Percentiles rank a stretch among this genome's conserved stretches.
These are phyloP conservation scores for Citrus trifoliata DNA, from an alignment of 345 rosid species.

Conservation along the genomic window DNA sequence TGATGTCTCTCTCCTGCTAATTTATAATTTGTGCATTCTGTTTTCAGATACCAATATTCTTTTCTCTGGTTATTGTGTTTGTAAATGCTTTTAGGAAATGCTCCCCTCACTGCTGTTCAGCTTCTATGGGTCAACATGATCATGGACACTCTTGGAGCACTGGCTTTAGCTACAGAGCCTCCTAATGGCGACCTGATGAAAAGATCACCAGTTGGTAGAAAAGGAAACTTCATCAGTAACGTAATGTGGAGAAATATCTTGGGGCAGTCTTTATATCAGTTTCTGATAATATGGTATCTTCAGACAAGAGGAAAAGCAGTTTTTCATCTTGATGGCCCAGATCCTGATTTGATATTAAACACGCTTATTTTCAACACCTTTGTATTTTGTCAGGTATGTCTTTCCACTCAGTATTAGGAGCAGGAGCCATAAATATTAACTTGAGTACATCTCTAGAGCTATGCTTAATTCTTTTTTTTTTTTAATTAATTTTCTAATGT, in stretches of 20 bases:
- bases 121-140: constrained; percentile 91
- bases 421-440: not conserved
- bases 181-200: constrained; percentile 74
- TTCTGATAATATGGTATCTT: constrained; percentile 60
- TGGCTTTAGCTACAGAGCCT: constrained; percentile 85
- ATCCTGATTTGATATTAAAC: constrained; percentile 64
- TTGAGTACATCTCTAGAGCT: not conserved
- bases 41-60: not conserved
- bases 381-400: constrained; percentile 86
- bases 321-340: constrained; percentile 42
- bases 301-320: constrained; percentile 54
- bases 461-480: not conserved
- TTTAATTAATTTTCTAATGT: not conserved
- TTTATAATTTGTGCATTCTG: not conserved
- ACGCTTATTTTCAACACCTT: constrained; percentile 82
- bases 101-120: constrained; percentile 84
- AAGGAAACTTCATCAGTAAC: constrained; percentile 80
- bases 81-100: constrained; percentile 47
- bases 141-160: constrained; percentile 89
- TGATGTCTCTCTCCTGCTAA: not conserved
- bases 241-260: constrained; percentile 97
- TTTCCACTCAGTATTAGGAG: not conserved
- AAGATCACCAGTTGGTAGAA: constrained; percentile 68
- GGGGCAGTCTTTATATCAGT: constrained; percentile 88
- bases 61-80: constrained; percentile 8